Percentiles rank a stretch among this genome's conserved stretches.
These are phyloP conservation scores for Oryza glumipatula DNA, from an alignment of 176 grass and related monocot genomes.

Conservation along the genomic window DNA sequence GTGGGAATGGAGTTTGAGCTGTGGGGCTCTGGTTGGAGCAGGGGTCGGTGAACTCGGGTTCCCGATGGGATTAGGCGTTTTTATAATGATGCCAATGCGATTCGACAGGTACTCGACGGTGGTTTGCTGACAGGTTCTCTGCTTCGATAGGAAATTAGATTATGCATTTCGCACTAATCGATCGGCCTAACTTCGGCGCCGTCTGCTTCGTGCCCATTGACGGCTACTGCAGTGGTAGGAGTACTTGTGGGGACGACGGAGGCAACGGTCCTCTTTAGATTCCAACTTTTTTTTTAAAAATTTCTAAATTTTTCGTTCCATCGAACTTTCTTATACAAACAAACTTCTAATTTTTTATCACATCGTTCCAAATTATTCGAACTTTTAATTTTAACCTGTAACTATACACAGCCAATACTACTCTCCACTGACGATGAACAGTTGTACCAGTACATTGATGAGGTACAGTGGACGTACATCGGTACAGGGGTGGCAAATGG, in stretches of 20 bases:
- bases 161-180: too few relatives aligned
- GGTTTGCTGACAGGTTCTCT: neutral
- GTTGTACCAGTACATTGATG: neutral
- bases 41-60: neutral
- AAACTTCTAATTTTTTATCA: too few relatives aligned
- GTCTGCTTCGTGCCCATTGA: neutral
- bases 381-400: too few relatives aligned
- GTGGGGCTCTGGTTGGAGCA: neutral
- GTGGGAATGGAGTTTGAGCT: neutral
- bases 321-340: fast-evolving
- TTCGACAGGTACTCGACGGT: neutral
- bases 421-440: too few relatives aligned
- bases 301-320: too few relatives aligned
- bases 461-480: neutral
- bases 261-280: too few relatives aligned
- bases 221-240: too few relatives aligned
- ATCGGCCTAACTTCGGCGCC: neutral
- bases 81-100: neutral
- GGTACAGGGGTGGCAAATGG: neutral
- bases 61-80: neutral
- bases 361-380: too few relatives aligned
- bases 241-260: too few relatives aligned
- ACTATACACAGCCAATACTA: too few relatives aligned
- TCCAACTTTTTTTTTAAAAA: too few relatives aligned
- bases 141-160: neutral